Percentiles rank a stretch among this genome's conserved stretches.
Evolutionary conservation across 2,329 filamentous ascomycete species (phyloP).

Genomic region (Fusarium aywerte): DNA sequence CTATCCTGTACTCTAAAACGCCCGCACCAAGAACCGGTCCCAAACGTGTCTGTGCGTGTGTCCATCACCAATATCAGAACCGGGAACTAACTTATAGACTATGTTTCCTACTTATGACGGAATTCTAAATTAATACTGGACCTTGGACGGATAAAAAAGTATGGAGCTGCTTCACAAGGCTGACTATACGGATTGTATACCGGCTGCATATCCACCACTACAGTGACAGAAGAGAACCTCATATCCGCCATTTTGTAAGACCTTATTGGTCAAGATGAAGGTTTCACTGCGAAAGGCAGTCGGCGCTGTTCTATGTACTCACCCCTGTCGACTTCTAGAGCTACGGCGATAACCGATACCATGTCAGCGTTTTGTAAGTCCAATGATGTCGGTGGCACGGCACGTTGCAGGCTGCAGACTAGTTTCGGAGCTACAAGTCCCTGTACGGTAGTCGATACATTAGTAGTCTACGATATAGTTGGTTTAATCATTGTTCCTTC

Average conservation of each 20-base stretch:
- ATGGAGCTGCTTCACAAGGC: background rate
- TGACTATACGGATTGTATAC: background rate
- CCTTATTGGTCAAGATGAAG: slow-evolving; percentile 12
- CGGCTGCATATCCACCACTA: background rate
- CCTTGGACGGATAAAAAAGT: background rate
- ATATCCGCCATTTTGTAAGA: slow-evolving; percentile 25
- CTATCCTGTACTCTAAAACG: background rate
- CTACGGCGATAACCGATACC: slow-evolving; percentile 31
- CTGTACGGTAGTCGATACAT: background rate
- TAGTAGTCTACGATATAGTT: background rate
- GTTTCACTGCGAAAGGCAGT: slow-evolving; percentile 13
- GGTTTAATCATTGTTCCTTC: slow-evolving; percentile 1
- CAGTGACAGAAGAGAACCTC: background rate
- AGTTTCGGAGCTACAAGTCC: background rate
- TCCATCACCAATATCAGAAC: background rate
- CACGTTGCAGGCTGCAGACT: background rate
- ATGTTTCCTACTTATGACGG: background rate
- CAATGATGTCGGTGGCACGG: background rate
- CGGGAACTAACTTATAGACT: background rate
- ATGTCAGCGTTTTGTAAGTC: slow-evolving; percentile 2
- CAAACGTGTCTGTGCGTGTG: background rate
- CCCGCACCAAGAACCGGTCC: background rate
- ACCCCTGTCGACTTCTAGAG: slow-evolving; percentile 15
- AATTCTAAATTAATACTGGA: background rate
- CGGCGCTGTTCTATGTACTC: slow-evolving; percentile 2